Evolutionary conservation across 2,329 filamentous ascomycete genomes (phyloP).

Genomic region (Rutstroemia sp.): DNA sequence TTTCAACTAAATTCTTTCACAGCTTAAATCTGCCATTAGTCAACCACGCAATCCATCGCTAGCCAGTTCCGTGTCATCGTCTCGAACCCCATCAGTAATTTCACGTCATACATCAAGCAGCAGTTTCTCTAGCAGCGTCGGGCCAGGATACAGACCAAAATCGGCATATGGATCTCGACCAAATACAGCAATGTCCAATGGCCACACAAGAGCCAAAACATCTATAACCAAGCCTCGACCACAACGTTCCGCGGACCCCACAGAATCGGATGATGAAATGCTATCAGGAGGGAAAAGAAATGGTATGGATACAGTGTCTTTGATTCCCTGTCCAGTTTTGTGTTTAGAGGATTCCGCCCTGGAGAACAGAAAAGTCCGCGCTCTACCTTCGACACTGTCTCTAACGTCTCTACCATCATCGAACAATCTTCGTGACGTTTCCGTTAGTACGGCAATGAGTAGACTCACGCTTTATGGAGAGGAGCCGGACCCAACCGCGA

Average conservation of each 20-base stretch:
- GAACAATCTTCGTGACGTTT: slow-evolving; percentile 28
- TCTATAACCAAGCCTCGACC: slow-evolving; percentile 34
- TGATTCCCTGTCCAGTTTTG: slow-evolving; percentile 20
- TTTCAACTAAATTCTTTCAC: background rate
- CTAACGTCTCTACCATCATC: slow-evolving; percentile 16
- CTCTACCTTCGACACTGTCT: slow-evolving; percentile 26
- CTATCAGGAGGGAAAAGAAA: slow-evolving; percentile 37
- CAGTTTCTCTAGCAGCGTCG: slow-evolving; percentile 50
- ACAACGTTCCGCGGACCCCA: slow-evolving; percentile 32
- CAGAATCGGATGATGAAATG: slow-evolving; percentile 29
- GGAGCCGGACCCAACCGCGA: slow-evolving; percentile 13
- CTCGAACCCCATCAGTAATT: slow-evolving; percentile 34
- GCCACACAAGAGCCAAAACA: slow-evolving; percentile 39
- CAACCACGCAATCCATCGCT: slow-evolving; percentile 24
- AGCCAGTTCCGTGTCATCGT: slow-evolving; percentile 33
- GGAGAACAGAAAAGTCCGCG: slow-evolving; percentile 23
- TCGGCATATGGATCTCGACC: slow-evolving; percentile 35
- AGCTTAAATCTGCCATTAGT: background rate
- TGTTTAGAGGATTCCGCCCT: slow-evolving; percentile 17
- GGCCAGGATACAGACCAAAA: slow-evolving; percentile 42
- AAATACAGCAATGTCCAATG: slow-evolving; percentile 42
- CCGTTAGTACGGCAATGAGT: slow-evolving; percentile 32
- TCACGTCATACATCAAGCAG: slow-evolving; percentile 38
- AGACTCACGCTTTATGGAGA: slow-evolving; percentile 23
- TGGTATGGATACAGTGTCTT: slow-evolving; percentile 39